Evolutionary conservation across 2,329 filamentous ascomycete species (phyloP), one percentile per base, ranked within the genome.

Genomic region (Diaporthe vaccinii): DNA sequence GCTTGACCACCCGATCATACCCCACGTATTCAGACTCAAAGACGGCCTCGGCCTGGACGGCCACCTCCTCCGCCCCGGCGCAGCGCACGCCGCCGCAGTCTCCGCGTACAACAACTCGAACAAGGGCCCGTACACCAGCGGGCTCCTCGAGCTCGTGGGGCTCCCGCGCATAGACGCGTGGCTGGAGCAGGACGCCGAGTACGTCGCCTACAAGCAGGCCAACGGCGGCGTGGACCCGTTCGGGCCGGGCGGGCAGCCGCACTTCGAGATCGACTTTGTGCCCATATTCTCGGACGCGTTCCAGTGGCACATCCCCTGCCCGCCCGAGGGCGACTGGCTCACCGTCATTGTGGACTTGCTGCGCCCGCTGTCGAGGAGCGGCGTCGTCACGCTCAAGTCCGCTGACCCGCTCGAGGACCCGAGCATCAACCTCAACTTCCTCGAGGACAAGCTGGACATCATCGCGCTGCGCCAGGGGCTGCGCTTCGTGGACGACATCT

Each of bases 201-300:
- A 92, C 78, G 81, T 81, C 12, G 78, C 81, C 62, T 81, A 82
- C 31, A 86, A 87, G 76, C 81, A 81, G 20, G 83, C 82, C 28
- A 87, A 87, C 76, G 86, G 84, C 15, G 84, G 84, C 0, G 78
- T 82, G 0, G 90, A 91, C 73, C 89, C 89, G 3, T 91, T 91
- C 78, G 86, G 86, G 2, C 89, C 89, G 0, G 84, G 82, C 4
- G 89, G 89, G 9, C 89, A 91, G 80, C 90, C 90, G 36, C 90
- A 91, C 77, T 91, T 91, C 77, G 89, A 91, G 82, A 85, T 91
- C 46, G 90, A 92, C 82, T 92, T 92, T 78, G 87, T 93, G 15
- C 84, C 85, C 71, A 87, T 92, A 84, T 92, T 92, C 79, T 78
- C 83, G 62, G 83, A 82, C 59, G 85, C 86, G 6, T 87, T 88